Evolutionary conservation across 2,329 filamentous ascomycete species (phyloP), one percentile per base, ranked within the genome.

Genomic region (Microdochium paspali): DNA sequence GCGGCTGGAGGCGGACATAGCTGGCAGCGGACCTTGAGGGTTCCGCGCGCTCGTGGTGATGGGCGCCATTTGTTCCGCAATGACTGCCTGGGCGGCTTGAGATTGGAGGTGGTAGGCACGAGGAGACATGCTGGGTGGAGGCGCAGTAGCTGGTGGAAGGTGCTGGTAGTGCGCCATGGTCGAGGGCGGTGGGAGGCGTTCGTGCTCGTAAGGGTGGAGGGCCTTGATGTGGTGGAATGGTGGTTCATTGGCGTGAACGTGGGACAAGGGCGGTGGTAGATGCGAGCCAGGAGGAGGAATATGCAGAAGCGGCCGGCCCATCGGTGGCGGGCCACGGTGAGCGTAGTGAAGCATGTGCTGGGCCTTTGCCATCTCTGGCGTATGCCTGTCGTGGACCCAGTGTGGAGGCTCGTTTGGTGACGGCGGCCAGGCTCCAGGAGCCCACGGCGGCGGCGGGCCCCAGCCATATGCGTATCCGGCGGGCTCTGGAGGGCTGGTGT

Each of bases 71-170:
- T 64, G 60, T 47, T 73, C 69, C 40, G 64, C 62, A 49, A 68
- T 61, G 39, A 65, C 67, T 1, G 67, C 67, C 49, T 71, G 67
- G 1, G 64, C 57, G 3, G 69, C 66, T 44, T 70, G 64, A 15
- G 65, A 62, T 52, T 73, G 69, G 12, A 74, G 59, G 5, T 72
- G 70, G 32, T 70, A 69, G 23, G 68, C 62, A 5, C 66, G 68
- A 20, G 73, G 70, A 12, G 71, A 71, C 28, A 51, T 45, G 45
- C 49, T 56, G 31, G 48, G 30, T 49, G 57, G 30, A 67, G 66
- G n/a, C 64, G 56, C 20, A 58, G 49, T 47, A 55, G 62, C 24
- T 32, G 51, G 44, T 60, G 57, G 47, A 52, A 24, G 46, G 51
- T 49, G 46, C 45, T 46, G 47, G 46, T 49, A 46, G 52, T 35